phyloP scores from a whole-genome alignment of 2,329 filamentous ascomycete genomes.

The Xylaria multiplex region DNA sequence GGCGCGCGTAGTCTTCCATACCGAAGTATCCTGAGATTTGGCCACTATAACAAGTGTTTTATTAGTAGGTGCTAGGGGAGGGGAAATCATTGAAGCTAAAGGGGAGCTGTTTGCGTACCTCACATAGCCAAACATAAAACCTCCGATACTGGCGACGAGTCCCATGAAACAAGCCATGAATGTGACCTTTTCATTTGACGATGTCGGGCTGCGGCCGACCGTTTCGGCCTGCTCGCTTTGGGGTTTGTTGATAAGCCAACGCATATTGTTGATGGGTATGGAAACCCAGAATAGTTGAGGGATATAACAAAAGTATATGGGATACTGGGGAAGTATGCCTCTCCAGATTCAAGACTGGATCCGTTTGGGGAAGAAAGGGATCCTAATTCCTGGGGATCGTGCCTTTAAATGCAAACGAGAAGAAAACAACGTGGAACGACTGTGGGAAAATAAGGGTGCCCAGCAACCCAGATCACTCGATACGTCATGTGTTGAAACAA shows the following conservation, averaged over 20 bases:
- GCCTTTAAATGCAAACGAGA: constrained; percentile 13
- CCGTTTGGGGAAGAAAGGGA: constrained; percentile 4
- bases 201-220: constrained; percentile 11
- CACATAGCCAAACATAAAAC: constrained; percentile 68
- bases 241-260: constrained; percentile 43
- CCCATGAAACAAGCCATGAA: constrained; percentile 60
- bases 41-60: constrained; percentile 54
- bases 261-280: constrained; percentile 39
- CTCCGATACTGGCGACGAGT: constrained; percentile 62
- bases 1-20: constrained; percentile 65
- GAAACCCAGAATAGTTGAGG: not conserved
- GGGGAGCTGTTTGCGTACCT: constrained; percentile 52
- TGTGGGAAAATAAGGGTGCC: constrained; percentile 14
- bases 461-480: not conserved
- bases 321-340: constrained; percentile 14
- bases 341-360: constrained; percentile 12
- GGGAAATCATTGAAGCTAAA: not conserved
- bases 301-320: not conserved
- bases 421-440: not conserved
- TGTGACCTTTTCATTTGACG: constrained; percentile 41
- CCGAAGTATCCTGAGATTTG: constrained; percentile 70
- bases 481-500: constrained; percentile 24
- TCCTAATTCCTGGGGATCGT: constrained; percentile 1
- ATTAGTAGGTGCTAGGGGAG: not conserved
- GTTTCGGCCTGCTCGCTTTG: constrained; percentile 44